These are phyloP conservation scores for Rhizopogon vinicolor DNA, from an alignment of 768 basidiomycete species.

Conservation along the genomic window DNA sequence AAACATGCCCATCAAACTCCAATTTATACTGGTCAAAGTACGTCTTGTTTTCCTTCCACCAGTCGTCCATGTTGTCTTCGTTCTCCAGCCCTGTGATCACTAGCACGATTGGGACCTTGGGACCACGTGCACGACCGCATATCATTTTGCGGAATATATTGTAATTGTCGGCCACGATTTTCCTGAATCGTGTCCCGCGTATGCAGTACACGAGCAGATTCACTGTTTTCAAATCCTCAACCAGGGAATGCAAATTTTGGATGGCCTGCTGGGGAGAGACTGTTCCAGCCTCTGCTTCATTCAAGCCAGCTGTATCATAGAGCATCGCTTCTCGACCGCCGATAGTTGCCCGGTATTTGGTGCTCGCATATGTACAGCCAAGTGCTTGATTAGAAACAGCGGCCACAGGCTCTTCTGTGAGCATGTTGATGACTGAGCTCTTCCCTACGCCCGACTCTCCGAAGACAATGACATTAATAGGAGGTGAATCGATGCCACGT, in stretches of 20 bases:
- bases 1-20: no score
- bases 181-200: constrained; percentile 23
- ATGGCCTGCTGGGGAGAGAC: constrained; percentile 1
- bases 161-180: no score
- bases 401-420: constrained; percentile 16
- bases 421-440: constrained; percentile 22
- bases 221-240: constrained; percentile 22
- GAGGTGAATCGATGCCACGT: not conserved
- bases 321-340: not conserved
- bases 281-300: constrained; percentile 16
- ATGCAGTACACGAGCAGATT: constrained; percentile 30
- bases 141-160: no score
- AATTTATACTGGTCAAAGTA: no score
- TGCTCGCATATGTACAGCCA: constrained; percentile 14
- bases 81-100: no score
- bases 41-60: no score
- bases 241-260: constrained; percentile 11
- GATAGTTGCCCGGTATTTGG: not conserved
- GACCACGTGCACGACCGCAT: no score
- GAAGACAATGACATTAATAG: constrained; percentile 23
- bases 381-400: constrained; percentile 5
- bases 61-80: no score
- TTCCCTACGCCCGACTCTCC: constrained; percentile 25
- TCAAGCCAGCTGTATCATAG: constrained; percentile 27
- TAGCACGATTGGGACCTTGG: no score